Base-by-base conservation (phyloP, 2,329 filamentous ascomycete species). In the Aureobasidium lini region DNA sequence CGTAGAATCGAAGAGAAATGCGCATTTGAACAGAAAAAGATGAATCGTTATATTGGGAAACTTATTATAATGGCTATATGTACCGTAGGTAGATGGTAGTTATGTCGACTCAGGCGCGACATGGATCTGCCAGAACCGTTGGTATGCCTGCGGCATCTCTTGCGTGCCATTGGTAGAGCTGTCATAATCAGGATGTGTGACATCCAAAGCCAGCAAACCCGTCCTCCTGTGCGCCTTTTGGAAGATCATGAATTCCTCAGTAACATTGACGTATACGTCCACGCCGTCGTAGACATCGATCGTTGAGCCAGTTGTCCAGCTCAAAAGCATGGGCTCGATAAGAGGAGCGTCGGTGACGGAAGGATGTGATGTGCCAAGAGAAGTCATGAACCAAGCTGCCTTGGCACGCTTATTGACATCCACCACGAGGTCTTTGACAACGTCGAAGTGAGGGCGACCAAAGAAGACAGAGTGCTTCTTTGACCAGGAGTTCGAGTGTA, bases 401-500 rank as follows among this genome's bases (percentile, higher is more conserved):
- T 76, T 75, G 13, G 75, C 70, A 58, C 77, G 70, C 60, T 72
- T 64, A 23, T 68, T 64, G 48, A 81, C 73, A 61, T 72, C 69
- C 18, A 75, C 70, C 1, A 81, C 81, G 2, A 87, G 73, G 7
- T 81, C 79, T 59, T 77, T 78, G 7, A 88, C 84, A 0, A 82
- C 81, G 37, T 83, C 79, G 61, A 87, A 88, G 69, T 88, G 85
- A 44, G 84, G 79, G 6, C 83, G 77, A 4, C 82, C 84, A 64
- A 82, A 84, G 71, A 87, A 87, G 48, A 83, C 66, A 36, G 76
- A 79, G 61, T 74, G 70, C n/a, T 75, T 73, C 36, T 76, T 76
- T 36, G 82, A 86, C 85, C 85, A 88, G 7, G 84, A 81, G 61
- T 83, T 79, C 49, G 83, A 86, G 71, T 88, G 82, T 40, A 87